A percentile compares a stretch with the other conserved stretches of the same genome.
These are phyloP conservation scores for Aquilaria agallochum DNA, from an alignment of 441 rosid genomes.

Conservation along the genomic window DNA sequence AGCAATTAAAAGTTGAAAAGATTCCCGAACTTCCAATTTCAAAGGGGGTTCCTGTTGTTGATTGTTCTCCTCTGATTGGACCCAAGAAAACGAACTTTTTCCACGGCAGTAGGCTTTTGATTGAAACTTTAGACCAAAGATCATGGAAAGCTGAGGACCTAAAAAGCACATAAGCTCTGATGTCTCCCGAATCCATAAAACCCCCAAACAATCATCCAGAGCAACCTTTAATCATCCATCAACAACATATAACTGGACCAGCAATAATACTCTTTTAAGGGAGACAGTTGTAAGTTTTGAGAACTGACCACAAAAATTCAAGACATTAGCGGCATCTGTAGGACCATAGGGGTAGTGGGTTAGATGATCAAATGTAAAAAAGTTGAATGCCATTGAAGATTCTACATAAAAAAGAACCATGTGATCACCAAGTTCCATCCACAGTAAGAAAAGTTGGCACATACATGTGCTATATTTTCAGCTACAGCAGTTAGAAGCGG, in stretches of 20 bases:
- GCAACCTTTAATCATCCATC: slow-evolving; percentile 16
- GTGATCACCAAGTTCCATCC: slow-evolving; percentile 9
- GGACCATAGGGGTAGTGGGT: slow-evolving; percentile 11
- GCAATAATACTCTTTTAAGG: slow-evolving; percentile 10
- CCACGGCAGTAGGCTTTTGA: slow-evolving; percentile 14
- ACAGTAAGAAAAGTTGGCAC: slow-evolving; percentile 13
- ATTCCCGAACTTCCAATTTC: slow-evolving; percentile 10
- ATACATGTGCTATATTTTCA: slow-evolving; percentile 19
- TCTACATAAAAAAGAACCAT: slow-evolving; percentile 8
- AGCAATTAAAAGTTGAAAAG: too few species aligned
- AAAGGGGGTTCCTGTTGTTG: slow-evolving; percentile 16
- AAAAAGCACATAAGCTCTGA: slow-evolving; percentile 23
- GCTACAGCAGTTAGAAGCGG: slow-evolving; percentile 19
- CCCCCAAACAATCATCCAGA: slow-evolving; percentile 18
- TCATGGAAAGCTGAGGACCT: slow-evolving; percentile 7
- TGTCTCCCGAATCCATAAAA: slow-evolving; percentile 28
- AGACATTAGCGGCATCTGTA: slow-evolving; percentile 18
- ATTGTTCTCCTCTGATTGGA: slow-evolving; percentile 22
- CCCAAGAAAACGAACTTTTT: slow-evolving; percentile 9
- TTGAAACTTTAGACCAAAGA: slow-evolving; percentile 7
- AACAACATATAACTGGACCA: slow-evolving; percentile 16
- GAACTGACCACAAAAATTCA: slow-evolving; percentile 11
- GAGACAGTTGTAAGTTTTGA: slow-evolving; percentile 4
- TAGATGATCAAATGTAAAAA: slow-evolving; percentile 10
- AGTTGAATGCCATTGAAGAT: slow-evolving; percentile 7